phyloP scores from a whole-genome alignment of 2,329 filamentous ascomycete genomes.

The Fusarium sp. region DNA sequence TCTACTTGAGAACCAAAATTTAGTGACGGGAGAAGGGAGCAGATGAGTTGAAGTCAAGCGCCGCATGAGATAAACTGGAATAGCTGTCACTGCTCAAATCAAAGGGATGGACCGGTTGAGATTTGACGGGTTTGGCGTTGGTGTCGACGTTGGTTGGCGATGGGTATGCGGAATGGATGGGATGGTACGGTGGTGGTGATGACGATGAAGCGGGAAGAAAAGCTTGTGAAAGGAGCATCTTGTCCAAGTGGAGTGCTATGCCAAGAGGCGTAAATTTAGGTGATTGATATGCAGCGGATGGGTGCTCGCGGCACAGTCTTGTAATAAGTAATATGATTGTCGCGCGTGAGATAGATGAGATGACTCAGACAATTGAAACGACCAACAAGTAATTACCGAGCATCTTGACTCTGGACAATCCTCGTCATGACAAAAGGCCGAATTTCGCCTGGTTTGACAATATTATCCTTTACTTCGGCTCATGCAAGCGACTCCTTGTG shows the following conservation, averaged over 20 bases:
- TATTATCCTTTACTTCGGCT: background rate
- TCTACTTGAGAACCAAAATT: constrained; percentile 12
- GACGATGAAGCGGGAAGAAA: constrained; percentile 15
- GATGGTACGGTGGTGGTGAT: constrained; percentile 3
- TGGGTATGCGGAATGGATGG: background rate
- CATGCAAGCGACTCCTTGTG: background rate
- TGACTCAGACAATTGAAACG: constrained; percentile 39
- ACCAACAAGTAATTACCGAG: constrained; percentile 6
- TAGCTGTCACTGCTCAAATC: constrained; percentile 25
- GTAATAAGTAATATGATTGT: constrained; percentile 17
- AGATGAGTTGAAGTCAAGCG: background rate
- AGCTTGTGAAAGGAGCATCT: constrained; percentile 21
- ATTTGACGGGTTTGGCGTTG: constrained; percentile 6
- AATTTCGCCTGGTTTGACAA: background rate
- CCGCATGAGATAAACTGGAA: constrained; percentile 7
- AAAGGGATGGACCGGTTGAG: background rate
- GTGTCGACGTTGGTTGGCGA: constrained; percentile 3
- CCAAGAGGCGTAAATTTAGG: constrained; percentile 14
- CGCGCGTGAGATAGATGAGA: constrained; percentile 44
- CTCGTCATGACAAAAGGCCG: background rate
- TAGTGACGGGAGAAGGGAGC: background rate
- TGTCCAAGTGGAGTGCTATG: constrained; percentile 18
- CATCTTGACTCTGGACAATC: background rate
- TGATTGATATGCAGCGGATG: constrained; percentile 39
- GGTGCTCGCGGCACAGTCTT: constrained; percentile 36